These are phyloP conservation scores for Wallacemonas collosoma DNA, from an alignment of 208 protist species.

Conservation along the genomic window DNA sequence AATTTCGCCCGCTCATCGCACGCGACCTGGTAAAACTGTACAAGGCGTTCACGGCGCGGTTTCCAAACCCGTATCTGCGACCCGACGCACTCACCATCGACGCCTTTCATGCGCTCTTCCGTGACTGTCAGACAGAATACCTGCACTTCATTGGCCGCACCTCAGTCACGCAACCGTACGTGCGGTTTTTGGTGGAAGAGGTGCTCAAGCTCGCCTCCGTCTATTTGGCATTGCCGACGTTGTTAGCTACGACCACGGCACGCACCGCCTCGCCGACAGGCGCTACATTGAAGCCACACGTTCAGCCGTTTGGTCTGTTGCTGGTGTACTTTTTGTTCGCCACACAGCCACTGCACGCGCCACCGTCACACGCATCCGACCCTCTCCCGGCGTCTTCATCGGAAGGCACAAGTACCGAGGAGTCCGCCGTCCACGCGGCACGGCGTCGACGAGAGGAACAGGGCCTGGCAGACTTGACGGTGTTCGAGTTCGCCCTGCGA, in stretches of 20 bases:
- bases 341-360: conserved; percentile 52
- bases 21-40: conserved; percentile 62
- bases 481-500: conserved; percentile 12
- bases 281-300: conserved; percentile 22
- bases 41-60: conserved; percentile 27
- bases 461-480: conserved; percentile 5
- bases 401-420: background rate
- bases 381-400: background rate
- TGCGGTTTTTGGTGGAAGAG: conserved; percentile 40
- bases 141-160: conserved; percentile 71
- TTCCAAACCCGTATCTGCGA: conserved; percentile 13
- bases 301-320: conserved; percentile 66
- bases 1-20: conserved; percentile 37
- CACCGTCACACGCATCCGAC: background rate
- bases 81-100: conserved; percentile 33
- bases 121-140: conserved; percentile 54
- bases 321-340: conserved; percentile 58
- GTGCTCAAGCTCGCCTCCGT: conserved; percentile 61
- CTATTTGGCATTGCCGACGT: conserved; percentile 61
- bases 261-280: background rate
- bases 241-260: conserved; percentile 13
- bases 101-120: conserved; percentile 54
- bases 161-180: conserved; percentile 44
- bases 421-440: background rate
- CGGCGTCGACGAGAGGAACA: background rate